Base-by-base conservation (phyloP, 2,329 filamentous ascomycete species). In the Cladobotryum protrusum region DNA sequence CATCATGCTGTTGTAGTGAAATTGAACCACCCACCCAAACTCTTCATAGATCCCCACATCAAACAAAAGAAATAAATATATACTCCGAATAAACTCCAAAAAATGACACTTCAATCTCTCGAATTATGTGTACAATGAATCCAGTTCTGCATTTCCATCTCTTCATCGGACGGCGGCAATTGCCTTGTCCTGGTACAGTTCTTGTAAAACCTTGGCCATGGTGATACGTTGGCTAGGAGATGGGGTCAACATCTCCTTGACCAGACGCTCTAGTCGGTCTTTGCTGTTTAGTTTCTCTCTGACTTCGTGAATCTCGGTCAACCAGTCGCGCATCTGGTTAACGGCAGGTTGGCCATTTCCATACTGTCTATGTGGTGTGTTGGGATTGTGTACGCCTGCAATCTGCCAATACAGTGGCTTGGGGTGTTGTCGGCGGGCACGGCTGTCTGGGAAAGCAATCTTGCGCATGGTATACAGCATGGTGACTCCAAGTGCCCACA, bases 381-480 rank as follows among this genome's bases (percentile, higher is more conserved):
- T 60, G 51, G 59, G 66, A 49, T 67, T 72, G 61, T 82, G 78
- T 37, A 82, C 66, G 36, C 79, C 76, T 1, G 76, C 76, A 53
- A 82, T 82, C 59, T 73, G 68, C 78, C 79, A 82, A 63, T 81
- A 79, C 17, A 82, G 64, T 24, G 75, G 74, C 49, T 70, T 71
- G 1, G 73, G 70, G 50, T 78, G 74, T 1, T 71, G 67, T 47
- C 71, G 70, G 20, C 73, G 64, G 3, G 70, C 74, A 17, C 79
- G 72, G 33, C 63, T 66, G 54, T 82, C 79, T 1, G 79, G 79
- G 49, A 79, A 78, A 1, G 72, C 59, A 34, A 82, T 77, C 63
- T 78, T 78, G 54, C 72, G 69, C 48, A 82, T 62, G 4, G 79
- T 73, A 54, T 82, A 82, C 17, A 82, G 69, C 78, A 82, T 81